Evolutionary conservation across 768 basidiomycete genomes (phyloP).

Genomic region (Rhizopogon vesiculosus): DNA sequence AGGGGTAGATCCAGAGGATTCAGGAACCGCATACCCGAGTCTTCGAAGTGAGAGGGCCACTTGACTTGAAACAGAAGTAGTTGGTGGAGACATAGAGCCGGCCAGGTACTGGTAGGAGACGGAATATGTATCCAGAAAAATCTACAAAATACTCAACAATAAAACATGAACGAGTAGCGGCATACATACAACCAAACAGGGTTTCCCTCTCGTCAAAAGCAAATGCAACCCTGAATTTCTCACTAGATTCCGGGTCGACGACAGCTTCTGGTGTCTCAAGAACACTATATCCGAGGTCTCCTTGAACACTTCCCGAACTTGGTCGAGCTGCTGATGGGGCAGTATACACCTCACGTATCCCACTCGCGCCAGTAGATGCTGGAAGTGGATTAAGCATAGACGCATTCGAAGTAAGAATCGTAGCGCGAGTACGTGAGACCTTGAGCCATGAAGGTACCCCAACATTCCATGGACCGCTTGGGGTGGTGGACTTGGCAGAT

Average conservation of each 20-base stretch:
- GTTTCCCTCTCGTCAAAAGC: constrained; percentile 87
- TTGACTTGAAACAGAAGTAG: constrained; percentile 93
- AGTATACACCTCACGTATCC: constrained; percentile 61
- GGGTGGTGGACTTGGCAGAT: constrained; percentile 39
- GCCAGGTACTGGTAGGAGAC: constrained; percentile 86
- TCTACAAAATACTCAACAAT: constrained; percentile 43
- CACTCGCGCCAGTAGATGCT: constrained; percentile 23
- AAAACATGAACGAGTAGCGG: not conserved
- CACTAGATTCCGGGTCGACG: constrained; percentile 57
- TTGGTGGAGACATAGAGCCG: constrained; percentile 88
- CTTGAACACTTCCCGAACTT: constrained; percentile 30
- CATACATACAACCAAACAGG: constrained; percentile 77
- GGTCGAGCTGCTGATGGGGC: constrained; percentile 20
- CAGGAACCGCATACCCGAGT: constrained; percentile 63
- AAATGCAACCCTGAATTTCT: constrained; percentile 79
- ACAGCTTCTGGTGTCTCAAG: constrained; percentile 66
- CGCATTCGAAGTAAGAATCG: constrained; percentile 28
- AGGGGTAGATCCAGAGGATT: not conserved
- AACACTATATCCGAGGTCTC: constrained; percentile 75
- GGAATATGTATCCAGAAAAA: constrained; percentile 86
- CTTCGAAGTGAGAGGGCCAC: constrained; percentile 68
- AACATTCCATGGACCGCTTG: constrained; percentile 47
- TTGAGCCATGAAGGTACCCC: constrained; percentile 73
- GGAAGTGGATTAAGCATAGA: constrained; percentile 12
- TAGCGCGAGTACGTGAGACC: constrained; percentile 34